These are phyloP conservation scores for Melanopsichium pennsylvanicum DNA, from an alignment of 1,284 basidiomycete genomes.

Conservation along the genomic window DNA sequence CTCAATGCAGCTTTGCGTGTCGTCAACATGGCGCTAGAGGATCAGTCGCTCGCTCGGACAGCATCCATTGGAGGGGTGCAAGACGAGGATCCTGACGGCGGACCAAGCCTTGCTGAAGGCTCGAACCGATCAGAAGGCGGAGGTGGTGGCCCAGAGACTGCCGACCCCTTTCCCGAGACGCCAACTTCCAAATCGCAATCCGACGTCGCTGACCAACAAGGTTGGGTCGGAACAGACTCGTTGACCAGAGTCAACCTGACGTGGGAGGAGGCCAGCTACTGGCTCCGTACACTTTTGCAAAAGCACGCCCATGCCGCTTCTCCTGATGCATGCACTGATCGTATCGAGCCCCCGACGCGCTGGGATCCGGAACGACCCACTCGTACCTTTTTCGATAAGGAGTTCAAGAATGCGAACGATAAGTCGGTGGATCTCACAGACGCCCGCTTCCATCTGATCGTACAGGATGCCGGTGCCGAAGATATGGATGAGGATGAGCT, in stretches of 20 bases:
- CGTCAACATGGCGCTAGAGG: conserved; percentile 14
- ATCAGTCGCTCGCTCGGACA: conserved; percentile 5
- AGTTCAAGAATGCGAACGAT: conserved; percentile 36
- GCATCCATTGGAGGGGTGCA: not conserved
- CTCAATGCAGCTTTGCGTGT: conserved; percentile 18
- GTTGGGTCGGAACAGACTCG: conserved; percentile 5
- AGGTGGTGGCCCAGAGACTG: too few species aligned
- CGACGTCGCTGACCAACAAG: not conserved
- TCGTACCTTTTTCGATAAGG: conserved; percentile 45
- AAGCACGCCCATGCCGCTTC: conserved; percentile 5
- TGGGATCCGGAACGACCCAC: conserved; percentile 45
- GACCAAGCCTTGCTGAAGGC: not conserved
- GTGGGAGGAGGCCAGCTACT: conserved; percentile 46
- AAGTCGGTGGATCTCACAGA: conserved; percentile 35
- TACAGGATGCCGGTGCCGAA: conserved; percentile 40
- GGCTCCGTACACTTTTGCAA: conserved; percentile 25
- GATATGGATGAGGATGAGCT: conserved; percentile 32
- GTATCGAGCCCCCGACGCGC: conserved; percentile 13
- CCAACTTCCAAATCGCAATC: not conserved
- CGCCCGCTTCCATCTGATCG: conserved; percentile 38
- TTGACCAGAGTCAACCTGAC: conserved; percentile 15
- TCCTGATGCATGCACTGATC: not conserved
- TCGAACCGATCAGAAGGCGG: not conserved
- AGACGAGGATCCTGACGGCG: not conserved
- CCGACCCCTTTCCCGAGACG: not conserved